Base-by-base conservation (phyloP, 345 rosid species). In the Corymbia maculata region DNA sequence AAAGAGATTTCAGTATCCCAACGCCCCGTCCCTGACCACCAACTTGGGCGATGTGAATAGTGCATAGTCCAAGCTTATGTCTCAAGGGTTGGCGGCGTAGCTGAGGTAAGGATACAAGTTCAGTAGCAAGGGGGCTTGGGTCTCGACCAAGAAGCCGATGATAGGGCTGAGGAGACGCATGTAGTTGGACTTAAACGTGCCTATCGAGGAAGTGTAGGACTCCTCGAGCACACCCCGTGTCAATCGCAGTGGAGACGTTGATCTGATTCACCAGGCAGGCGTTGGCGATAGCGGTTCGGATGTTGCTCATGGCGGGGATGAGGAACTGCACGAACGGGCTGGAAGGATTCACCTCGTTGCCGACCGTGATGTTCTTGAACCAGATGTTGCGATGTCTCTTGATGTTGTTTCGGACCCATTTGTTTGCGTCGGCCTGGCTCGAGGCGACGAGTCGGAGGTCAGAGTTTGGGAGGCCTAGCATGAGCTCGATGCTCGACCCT, bases 351-450 rank as follows among this genome's bases (percentile, higher is more conserved):
- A 93, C 90, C 88, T 96, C 97, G 15, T 96, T 96, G 36, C 97
- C 98, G 10, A 94, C 96, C 3, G 94, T 90, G 42, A 96, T 88
- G 89, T 95, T 94, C 30, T 91, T 88, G 90, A 95, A 93, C 14
- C 70, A 90, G 88, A 95, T 95, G 61, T 92, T 64, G 28, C 52
- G 44, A 55, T 91, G 92, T 87, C 61, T 92, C 30, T 6, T 36
- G 79, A 96, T 92, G 61, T 95, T 94, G 89, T 79, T 75, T 42
- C 87, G 90, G 30, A 95, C 92, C 98, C 97, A 95, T 7, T 4
- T 7, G 87, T 89, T 52, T 0, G 98, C 98, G 9, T 87, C 51
- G 49, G 88, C 89, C 89, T 95, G 96, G 87, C 51, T 93, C 5
- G 93, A 52, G 51, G 95, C 95, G 11, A 94, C 64, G 1, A 47